Conservation (phyloP, 495 filamentous ascomycete genomes). For the Chaetomium fimeti region DNA sequence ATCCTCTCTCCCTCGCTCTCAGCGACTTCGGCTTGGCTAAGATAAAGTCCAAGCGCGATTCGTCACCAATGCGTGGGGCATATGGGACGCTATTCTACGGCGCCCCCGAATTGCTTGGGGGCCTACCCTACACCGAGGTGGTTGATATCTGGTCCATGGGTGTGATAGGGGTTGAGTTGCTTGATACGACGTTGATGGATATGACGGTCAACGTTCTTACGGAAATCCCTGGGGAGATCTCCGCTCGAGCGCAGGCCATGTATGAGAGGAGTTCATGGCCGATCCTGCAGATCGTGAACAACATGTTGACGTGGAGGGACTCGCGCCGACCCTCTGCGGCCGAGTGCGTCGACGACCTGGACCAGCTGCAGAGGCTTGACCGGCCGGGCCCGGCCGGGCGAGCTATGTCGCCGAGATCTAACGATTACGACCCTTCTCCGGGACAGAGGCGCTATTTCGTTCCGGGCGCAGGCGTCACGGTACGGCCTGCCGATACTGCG, state of each 20-base stretch:
- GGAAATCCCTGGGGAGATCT: neutral
- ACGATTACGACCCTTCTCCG: too few species aligned
- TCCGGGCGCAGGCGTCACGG: too few species aligned
- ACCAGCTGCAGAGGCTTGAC: neutral
- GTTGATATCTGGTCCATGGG: neutral
- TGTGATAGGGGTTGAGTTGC: neutral
- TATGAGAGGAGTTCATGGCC: neutral
- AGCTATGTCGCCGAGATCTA: too few species aligned
- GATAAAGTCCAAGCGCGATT: too few species aligned
- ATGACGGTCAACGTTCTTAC: neutral
- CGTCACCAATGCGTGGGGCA: neutral
- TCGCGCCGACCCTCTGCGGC: too few species aligned
- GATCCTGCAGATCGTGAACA: neutral
- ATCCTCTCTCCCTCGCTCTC: neutral
- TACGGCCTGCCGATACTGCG: too few species aligned
- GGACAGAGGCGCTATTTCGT: too few species aligned
- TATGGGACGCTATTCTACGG: neutral
- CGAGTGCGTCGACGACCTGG: neutral
- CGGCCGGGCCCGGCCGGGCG: too few species aligned
- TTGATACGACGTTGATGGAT: neutral
- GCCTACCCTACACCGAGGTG: neutral
- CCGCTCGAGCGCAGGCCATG: neutral
- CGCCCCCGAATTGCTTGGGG: neutral
- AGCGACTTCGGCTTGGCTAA: conserved; percentile 11
- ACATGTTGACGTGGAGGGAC: neutral